Percentiles rank a stretch among this genome's conserved stretches.
These are phyloP conservation scores for Selaginella tamariscina DNA, from an alignment of 75 land plant genomes.

Conservation along the genomic window DNA sequence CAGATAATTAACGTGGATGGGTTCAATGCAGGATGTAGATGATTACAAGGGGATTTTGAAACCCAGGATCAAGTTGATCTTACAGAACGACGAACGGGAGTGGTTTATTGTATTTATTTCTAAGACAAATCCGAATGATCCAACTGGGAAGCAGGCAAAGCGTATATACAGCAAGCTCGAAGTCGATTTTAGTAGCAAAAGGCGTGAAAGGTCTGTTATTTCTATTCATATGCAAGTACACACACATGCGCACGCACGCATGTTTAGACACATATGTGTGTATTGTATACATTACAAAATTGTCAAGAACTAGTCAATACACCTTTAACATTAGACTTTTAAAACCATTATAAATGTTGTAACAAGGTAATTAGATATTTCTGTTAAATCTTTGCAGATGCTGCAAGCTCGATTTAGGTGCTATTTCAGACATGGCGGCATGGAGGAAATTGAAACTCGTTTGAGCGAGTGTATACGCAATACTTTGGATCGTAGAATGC, in stretches of 20 bases:
- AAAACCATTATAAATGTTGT: too few relatives aligned
- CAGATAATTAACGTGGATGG: background rate
- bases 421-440: slow-evolving; percentile 51
- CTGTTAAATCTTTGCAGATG: slow-evolving; percentile 36
- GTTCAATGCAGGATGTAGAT: slow-evolving; percentile 75
- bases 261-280: too few relatives aligned
- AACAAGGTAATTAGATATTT: background rate
- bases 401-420: slow-evolving; percentile 74
- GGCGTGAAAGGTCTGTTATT: slow-evolving; percentile 63
- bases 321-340: too few relatives aligned
- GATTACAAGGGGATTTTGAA: slow-evolving; percentile 85
- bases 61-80: slow-evolving; percentile 68
- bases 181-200: slow-evolving; percentile 87
- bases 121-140: slow-evolving; percentile 66
- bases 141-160: slow-evolving; percentile 58
- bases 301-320: too few relatives aligned
- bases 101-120: slow-evolving; percentile 95
- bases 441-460: slow-evolving; percentile 83
- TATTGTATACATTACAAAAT: too few relatives aligned
- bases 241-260: too few relatives aligned
- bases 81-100: slow-evolving; percentile 89
- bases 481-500: slow-evolving; percentile 80
- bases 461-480: slow-evolving; percentile 67
- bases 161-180: slow-evolving; percentile 74
- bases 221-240: background rate